Evolutionary conservation across 768 basidiomycete genomes (phyloP).

Genomic region (Cystofilobasidium macerans): DNA sequence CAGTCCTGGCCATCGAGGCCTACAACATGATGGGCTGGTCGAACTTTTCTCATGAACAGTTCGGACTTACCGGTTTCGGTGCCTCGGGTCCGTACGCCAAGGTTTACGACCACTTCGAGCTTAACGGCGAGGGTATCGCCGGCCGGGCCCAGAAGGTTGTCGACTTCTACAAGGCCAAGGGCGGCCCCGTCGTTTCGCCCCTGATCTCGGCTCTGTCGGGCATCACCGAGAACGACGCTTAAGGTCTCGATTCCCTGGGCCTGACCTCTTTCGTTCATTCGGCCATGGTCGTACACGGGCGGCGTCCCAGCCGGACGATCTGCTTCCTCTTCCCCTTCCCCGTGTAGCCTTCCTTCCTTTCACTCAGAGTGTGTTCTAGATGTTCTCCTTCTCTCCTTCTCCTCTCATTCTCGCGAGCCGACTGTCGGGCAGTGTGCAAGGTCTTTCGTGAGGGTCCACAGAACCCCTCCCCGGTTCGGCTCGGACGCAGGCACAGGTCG

Average conservation of each 20-base stretch:
- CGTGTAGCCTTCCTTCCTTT: too few species aligned
- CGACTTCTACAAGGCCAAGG: conserved; percentile 64
- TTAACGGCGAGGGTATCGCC: conserved; percentile 48
- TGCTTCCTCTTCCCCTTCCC: too few species aligned
- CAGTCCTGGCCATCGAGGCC: conserved; percentile 81
- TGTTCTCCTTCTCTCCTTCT: too few species aligned
- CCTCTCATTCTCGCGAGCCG: too few species aligned
- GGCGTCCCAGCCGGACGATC: too few species aligned
- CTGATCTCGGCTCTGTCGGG: conserved; percentile 36
- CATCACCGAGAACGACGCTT: conserved; percentile 10
- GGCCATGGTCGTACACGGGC: too few species aligned
- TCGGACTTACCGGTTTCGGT: conserved; percentile 56
- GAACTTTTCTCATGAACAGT: conserved; percentile 73
- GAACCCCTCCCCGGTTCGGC: too few species aligned
- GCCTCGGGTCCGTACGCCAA: conserved; percentile 80
- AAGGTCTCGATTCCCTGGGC: neutral
- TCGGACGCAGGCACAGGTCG: too few species aligned
- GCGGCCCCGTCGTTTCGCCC: conserved; percentile 36
- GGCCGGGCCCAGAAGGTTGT: conserved; percentile 72
- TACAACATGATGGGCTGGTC: conserved; percentile 71
- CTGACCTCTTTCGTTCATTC: too few species aligned
- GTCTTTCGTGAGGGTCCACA: too few species aligned
- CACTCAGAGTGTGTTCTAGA: too few species aligned
- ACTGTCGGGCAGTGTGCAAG: too few species aligned
- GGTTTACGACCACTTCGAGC: conserved; percentile 57